These are phyloP conservation scores for Neodidymelliopsis sp. DNA, from an alignment of 2,329 filamentous ascomycete species.

Conservation along the genomic window DNA sequence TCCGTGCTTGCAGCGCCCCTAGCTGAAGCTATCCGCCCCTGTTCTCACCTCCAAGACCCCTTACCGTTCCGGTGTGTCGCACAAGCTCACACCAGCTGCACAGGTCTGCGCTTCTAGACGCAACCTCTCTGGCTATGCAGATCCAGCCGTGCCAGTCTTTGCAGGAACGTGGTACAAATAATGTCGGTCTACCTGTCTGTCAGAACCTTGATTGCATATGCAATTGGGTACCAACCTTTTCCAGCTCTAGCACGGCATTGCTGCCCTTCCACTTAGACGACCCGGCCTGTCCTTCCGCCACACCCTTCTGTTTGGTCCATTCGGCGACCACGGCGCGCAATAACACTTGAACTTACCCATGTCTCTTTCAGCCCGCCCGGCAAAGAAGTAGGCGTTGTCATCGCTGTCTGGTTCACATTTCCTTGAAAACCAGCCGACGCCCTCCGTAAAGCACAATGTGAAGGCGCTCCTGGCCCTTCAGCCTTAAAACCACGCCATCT, in stretches of 20 bases:
- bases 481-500: constrained; percentile 16
- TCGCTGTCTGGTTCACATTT: background rate
- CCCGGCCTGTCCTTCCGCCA: constrained; percentile 4
- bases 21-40: background rate
- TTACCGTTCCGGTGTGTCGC: constrained; percentile 1
- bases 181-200: background rate
- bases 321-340: constrained; percentile 8
- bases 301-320: constrained; percentile 11
- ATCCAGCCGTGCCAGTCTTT: constrained; percentile 4
- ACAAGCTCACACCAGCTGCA: constrained; percentile 3
- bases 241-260: constrained; percentile 4
- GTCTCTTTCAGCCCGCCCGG: background rate
- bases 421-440: background rate
- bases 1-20: too few relatives aligned
- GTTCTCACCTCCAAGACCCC: constrained; percentile 9
- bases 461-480: constrained; percentile 14
- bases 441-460: constrained; percentile 6
- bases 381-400: background rate
- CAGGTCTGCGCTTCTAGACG: constrained; percentile 4
- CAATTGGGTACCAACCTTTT: constrained; percentile 2
- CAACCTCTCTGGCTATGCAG: constrained; percentile 3
- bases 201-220: constrained; percentile 6
- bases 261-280: constrained; percentile 6
- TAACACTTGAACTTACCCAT: constrained; percentile 3
- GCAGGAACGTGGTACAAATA: constrained; percentile 1